These are phyloP conservation scores for Paraconiothyrium brasiliense DNA, from an alignment of 2,329 filamentous ascomycete species.

Conservation along the genomic window DNA sequence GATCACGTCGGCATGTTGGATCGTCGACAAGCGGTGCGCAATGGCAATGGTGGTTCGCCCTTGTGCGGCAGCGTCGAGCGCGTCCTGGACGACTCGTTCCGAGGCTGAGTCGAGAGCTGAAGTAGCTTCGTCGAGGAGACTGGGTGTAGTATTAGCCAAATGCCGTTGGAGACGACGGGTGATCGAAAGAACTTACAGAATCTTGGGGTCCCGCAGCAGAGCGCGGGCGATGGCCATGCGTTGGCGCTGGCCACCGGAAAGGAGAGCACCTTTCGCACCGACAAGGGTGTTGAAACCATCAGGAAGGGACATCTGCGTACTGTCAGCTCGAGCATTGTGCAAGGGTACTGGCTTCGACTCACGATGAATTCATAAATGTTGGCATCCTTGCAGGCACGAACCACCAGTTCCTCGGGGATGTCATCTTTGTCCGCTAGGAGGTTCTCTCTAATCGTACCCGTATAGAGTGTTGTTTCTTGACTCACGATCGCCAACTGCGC, in stretches of 20 bases:
- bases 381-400: conserved; percentile 79
- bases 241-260: conserved; percentile 87
- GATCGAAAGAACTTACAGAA: conserved; percentile 78
- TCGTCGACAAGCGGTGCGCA: conserved; percentile 89
- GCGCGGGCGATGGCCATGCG: conserved; percentile 93
- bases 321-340: background rate
- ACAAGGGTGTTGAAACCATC: conserved; percentile 88
- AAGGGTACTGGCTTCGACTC: conserved; percentile 8
- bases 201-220: conserved; percentile 88
- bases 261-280: conserved; percentile 77
- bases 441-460: conserved; percentile 90
- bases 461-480: conserved; percentile 94
- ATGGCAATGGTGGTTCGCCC: conserved; percentile 94
- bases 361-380: conserved; percentile 51
- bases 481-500: conserved; percentile 88
- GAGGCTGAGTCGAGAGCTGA: conserved; percentile 49
- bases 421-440: conserved; percentile 72
- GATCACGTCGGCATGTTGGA: conserved; percentile 93
- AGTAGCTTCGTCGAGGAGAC: conserved; percentile 51
- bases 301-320: conserved; percentile 38
- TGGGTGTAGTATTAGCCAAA: conserved; percentile 20
- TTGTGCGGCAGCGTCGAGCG: conserved; percentile 82
- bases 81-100: conserved; percentile 82
- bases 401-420: conserved; percentile 75
- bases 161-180: conserved; percentile 63